Evolutionary conservation across 2,329 filamentous ascomycete genomes (phyloP).

Genomic region (Tolypocladium sp.): DNA sequence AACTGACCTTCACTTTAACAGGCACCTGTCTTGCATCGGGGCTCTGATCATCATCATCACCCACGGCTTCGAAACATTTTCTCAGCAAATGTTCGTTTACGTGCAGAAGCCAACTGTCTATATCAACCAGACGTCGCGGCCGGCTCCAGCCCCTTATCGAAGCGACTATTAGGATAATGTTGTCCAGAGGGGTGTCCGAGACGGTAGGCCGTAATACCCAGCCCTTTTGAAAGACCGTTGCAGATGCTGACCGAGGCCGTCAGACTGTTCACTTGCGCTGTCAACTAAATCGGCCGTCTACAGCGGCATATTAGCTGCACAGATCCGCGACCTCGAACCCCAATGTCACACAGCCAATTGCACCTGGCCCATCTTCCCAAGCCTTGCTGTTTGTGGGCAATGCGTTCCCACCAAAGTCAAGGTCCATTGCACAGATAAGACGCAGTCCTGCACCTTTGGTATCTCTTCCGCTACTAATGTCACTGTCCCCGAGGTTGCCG

Average conservation of each 20-base stretch:
- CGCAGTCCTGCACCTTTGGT: conserved; percentile 18
- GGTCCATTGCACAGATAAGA: conserved; percentile 10
- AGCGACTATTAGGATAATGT: conserved; percentile 26
- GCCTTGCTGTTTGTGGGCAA: conserved; percentile 24
- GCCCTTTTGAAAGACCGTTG: background rate
- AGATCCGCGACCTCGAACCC: conserved; percentile 14
- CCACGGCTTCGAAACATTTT: conserved; percentile 29
- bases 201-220: background rate
- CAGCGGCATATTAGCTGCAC: conserved; percentile 23
- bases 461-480: conserved; percentile 19
- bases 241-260: background rate
- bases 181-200: conserved; percentile 11
- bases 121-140: conserved; percentile 6
- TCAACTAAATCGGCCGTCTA: conserved; percentile 29
- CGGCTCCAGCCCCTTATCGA: conserved; percentile 18
- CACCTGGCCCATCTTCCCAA: conserved; percentile 25
- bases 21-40: conserved; percentile 27
- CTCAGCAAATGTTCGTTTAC: conserved; percentile 26
- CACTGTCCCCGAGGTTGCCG: conserved; percentile 7
- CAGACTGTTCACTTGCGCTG: conserved; percentile 14
- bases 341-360: conserved; percentile 23
- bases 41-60: conserved; percentile 24
- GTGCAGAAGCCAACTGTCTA: conserved; percentile 15
- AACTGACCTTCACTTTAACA: conserved; percentile 6
- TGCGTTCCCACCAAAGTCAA: conserved; percentile 12